A percentile compares a stretch with the other conserved stretches of the same genome.
These are phyloP conservation scores for Cercis canadensis DNA, from an alignment of 306 rosid species.

Conservation along the genomic window DNA sequence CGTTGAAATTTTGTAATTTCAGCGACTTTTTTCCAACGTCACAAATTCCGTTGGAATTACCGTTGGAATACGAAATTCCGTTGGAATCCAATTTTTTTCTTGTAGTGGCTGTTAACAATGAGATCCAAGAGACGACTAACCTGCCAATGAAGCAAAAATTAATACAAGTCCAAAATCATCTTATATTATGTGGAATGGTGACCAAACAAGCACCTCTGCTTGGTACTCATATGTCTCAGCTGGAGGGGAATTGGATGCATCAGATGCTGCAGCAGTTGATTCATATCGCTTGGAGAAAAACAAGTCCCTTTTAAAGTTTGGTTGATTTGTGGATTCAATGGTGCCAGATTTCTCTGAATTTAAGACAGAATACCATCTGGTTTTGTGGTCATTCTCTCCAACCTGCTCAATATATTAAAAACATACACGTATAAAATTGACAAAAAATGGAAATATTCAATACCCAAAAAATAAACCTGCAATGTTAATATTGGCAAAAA, in stretches of 20 bases:
- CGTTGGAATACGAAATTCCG: no score
- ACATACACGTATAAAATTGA: no score
- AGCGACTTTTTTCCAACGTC: no score
- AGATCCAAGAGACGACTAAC: slow-evolving; percentile 99
- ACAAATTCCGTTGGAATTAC: no score
- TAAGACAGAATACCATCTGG: slow-evolving; percentile 65
- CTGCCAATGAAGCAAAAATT: slow-evolving; percentile 48
- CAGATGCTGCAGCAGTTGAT: slow-evolving; percentile 81
- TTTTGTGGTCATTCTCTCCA: slow-evolving; percentile 50
- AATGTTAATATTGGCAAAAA: no score
- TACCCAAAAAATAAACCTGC: no score
- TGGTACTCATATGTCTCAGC: slow-evolving; percentile 85
- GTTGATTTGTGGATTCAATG: slow-evolving; percentile 34
- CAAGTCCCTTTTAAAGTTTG: slow-evolving; percentile 41
- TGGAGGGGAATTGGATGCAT: slow-evolving; percentile 59
- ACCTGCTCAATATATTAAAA: slow-evolving; percentile 45
- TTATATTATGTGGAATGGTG: not conserved
- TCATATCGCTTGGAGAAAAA: slow-evolving; percentile 64
- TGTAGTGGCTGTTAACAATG: slow-evolving; percentile 96
- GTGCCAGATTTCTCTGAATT: slow-evolving; percentile 42
- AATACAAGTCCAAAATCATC: slow-evolving; percentile 3
- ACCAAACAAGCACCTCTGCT: slow-evolving; percentile 68
- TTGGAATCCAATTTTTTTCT: no score
- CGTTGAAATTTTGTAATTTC: no score
- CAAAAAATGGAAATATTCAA: no score